phyloP scores from a whole-genome alignment of 2,329 filamentous ascomycete species.

The Penicillium concentricum region DNA sequence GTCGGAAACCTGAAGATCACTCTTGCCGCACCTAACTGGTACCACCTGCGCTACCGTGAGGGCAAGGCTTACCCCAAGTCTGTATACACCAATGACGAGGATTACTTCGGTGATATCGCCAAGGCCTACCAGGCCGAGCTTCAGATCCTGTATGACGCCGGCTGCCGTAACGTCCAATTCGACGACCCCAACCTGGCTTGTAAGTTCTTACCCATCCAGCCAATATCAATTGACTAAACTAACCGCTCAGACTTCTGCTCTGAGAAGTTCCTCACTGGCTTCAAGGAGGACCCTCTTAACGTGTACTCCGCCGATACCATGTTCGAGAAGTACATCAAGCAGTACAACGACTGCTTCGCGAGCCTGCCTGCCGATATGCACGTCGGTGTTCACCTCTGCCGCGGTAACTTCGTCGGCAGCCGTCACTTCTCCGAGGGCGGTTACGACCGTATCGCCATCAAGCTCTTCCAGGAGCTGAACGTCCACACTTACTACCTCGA shows the following conservation, averaged over 20 bases:
- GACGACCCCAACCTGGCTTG: conserved; percentile 68
- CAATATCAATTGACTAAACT: neutral
- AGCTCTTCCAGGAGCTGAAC: conserved; percentile 62
- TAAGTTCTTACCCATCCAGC: conserved; percentile 30
- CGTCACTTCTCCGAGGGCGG: conserved; percentile 66
- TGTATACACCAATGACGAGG: conserved; percentile 57
- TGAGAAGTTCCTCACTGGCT: conserved; percentile 68
- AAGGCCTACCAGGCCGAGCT: conserved; percentile 66
- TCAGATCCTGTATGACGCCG: conserved; percentile 60
- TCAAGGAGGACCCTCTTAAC: conserved; percentile 67
- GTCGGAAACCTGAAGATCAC: conserved; percentile 69
- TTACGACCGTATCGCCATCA: conserved; percentile 66
- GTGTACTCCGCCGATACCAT: conserved; percentile 67
- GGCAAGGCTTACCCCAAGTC: conserved; percentile 57
- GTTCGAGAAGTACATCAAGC: conserved; percentile 71
- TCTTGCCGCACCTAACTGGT: conserved; percentile 66
- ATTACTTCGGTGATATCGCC: conserved; percentile 65
- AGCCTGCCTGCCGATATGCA: conserved; percentile 68
- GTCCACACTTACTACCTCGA: conserved; percentile 69
- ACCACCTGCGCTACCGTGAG: conserved; percentile 62
- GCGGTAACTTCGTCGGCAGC: conserved; percentile 63
- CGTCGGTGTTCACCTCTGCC: conserved; percentile 73
- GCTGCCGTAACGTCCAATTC: conserved; percentile 65
- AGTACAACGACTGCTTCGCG: conserved; percentile 71
- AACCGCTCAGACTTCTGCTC: conserved; percentile 66